phyloP scores from a whole-genome alignment of 371 early-diverging fungal species.

The Actinomortierella ambigua region DNA sequence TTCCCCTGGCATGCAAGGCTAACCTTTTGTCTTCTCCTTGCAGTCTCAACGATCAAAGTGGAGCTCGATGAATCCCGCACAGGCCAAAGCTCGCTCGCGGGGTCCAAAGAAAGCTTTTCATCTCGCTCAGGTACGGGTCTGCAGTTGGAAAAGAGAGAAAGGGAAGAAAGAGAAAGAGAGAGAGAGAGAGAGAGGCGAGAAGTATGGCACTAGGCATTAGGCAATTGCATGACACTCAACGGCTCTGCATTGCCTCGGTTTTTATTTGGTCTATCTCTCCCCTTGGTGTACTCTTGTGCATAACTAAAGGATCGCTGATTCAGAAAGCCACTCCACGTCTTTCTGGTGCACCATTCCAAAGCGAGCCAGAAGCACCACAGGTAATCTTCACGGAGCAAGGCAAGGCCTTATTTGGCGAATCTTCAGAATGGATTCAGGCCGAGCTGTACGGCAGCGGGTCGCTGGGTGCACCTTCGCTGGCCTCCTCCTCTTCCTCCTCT shows the following conservation, averaged over 20 bases:
- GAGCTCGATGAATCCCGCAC: background rate
- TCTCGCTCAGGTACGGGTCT: too few relatives aligned
- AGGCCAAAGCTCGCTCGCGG: too few relatives aligned
- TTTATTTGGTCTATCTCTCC: constrained; percentile 14
- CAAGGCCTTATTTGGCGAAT: constrained; percentile 36
- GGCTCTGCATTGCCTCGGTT: constrained; percentile 22
- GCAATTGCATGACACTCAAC: background rate
- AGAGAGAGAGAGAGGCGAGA: too few relatives aligned
- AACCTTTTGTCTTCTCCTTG: background rate
- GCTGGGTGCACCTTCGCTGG: constrained; percentile 34
- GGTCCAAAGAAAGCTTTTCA: too few relatives aligned
- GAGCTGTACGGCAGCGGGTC: constrained; percentile 16
- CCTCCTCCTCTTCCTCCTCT: constrained; percentile 30
- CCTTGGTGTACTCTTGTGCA: background rate
- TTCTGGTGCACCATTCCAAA: constrained; percentile 1
- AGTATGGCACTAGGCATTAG: too few relatives aligned
- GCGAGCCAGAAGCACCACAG: background rate
- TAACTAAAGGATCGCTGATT: too few relatives aligned
- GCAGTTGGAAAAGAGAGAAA: too few relatives aligned
- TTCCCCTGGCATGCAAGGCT: background rate
- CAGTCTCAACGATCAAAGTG: background rate
- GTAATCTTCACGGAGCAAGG: constrained; percentile 2
- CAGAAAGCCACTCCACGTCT: background rate
- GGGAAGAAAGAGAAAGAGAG: too few relatives aligned
- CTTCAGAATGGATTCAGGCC: constrained; percentile 10